Evolutionary conservation across 2,329 filamentous ascomycete species (phyloP), one percentile per base, ranked within the genome.

Genomic region (Sporothrix mexicana): DNA sequence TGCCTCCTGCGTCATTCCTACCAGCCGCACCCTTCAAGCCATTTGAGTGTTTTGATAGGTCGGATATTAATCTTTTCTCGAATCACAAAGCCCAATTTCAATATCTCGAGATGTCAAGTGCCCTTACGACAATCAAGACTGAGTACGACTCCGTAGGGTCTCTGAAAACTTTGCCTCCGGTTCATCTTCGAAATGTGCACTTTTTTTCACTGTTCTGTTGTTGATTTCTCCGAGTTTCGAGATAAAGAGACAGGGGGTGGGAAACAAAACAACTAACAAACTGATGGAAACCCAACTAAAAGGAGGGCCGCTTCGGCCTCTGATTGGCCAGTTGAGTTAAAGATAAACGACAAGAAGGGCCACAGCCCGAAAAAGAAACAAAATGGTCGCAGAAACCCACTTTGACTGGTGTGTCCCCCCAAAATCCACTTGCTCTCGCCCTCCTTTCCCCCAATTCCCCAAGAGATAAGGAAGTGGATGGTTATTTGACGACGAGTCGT

Each of bases 401-500:
- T 62, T 43, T 23, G 15, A n/a, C 20, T 23, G 6, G 43, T 51
- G 20, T 69, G 51, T n/a, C 55, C 66, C 20, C 61, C n/a, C 66
- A 45, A 55, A 69, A 30, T 55, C 57, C 71, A 43, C 66, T 30
- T 61, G 25, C 59, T 17, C 20, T 62, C 70, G n/a, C 25, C n/a
- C 47, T 7, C n/a, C 30, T 6, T 13, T 23, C 36, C 61, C 59
- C 41, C 36, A 41, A 10, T 49, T 30, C 6, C 43, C 55, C 69
- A 57, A 76, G 71, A 76, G 76, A 77, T 77, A 77, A 77, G 76
- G 67, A 75, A 74, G 67, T 36, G 47, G 41, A 66, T 55, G 62
- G 74, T 74, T 73, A 75, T 76, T 75, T 74, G 75, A 70, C 69
- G 20, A 47, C 64, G 45, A 51, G n/a, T 70, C 68, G 51, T 61